Evolutionary conservation across 768 basidiomycete genomes (phyloP).

Genomic region (Trametes maxima): DNA sequence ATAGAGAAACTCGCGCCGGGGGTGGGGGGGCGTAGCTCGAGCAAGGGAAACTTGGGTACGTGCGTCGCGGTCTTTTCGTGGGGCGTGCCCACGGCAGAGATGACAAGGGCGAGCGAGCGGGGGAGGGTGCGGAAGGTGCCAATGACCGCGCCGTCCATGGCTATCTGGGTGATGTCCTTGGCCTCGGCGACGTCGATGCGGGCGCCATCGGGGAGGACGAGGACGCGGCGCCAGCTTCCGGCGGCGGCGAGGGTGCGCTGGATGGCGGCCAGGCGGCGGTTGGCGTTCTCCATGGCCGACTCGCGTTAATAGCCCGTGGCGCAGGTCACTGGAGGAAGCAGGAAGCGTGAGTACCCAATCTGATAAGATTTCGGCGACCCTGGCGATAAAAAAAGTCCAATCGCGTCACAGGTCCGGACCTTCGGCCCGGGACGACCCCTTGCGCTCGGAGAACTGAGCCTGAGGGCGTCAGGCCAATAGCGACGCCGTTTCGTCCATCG

Average conservation of each 20-base stretch:
- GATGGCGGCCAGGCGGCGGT: conserved; percentile 10
- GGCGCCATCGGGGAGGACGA: conserved; percentile 20
- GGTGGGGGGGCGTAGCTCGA: conserved; percentile 19
- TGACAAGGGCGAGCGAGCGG: conserved; percentile 18
- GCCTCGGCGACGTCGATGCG: conserved; percentile 7
- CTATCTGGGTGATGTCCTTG: conserved; percentile 12
- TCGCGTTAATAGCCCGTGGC: neutral
- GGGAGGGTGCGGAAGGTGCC: conserved; percentile 22
- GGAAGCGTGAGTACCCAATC: conserved; percentile 9
- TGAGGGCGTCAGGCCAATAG: no score
- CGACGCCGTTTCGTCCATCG: no score
- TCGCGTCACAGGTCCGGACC: neutral
- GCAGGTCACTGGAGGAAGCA: neutral
- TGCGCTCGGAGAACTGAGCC: no score
- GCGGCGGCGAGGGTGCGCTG: conserved; percentile 8
- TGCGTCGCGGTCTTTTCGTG: conserved; percentile 20
- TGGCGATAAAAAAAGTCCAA: neutral
- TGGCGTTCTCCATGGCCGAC: conserved; percentile 7
- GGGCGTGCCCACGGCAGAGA: conserved; percentile 22
- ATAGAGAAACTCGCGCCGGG: conserved; percentile 25
- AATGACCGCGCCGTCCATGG: conserved; percentile 17
- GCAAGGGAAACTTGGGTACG: conserved; percentile 20
- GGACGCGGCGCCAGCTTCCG: conserved; percentile 6
- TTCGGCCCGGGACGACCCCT: no score
- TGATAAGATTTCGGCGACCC: conserved; percentile 18